Evolutionary conservation across 345 rosid species (phyloP).

Genomic region (Eucalyptus regnans): DNA sequence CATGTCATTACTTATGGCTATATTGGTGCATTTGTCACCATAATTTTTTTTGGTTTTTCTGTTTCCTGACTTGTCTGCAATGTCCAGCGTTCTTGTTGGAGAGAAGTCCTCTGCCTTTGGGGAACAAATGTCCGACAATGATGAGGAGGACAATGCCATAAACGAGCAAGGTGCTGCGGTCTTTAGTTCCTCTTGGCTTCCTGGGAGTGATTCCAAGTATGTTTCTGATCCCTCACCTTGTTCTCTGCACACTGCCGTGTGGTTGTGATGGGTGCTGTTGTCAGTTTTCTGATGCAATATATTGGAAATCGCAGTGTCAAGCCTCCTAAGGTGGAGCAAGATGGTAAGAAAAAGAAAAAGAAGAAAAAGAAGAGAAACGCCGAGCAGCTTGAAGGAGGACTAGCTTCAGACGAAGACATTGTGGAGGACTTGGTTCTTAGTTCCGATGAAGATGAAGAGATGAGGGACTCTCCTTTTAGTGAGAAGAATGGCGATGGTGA

Average conservation of each 20-base stretch:
- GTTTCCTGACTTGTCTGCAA: background rate
- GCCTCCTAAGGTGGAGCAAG: conserved; percentile 26
- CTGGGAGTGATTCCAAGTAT: conserved; percentile 53
- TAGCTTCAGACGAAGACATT: conserved; percentile 57
- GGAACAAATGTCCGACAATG: conserved; percentile 28
- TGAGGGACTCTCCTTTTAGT: conserved; percentile 9
- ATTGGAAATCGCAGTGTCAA: conserved; percentile 21
- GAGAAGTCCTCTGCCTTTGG: conserved; percentile 55
- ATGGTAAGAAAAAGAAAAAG: conserved; percentile 23
- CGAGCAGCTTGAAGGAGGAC: conserved; percentile 12
- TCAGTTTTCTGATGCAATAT: background rate
- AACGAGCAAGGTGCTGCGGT: conserved; percentile 40
- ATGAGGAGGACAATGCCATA: conserved; percentile 40
- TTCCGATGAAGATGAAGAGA: conserved; percentile 64
- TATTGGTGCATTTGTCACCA: background rate
- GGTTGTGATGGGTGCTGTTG: background rate
- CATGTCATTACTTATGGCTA: background rate
- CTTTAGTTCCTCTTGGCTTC: conserved; percentile 87
- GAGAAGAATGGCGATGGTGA: conserved; percentile 2
- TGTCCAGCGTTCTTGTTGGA: conserved; percentile 75
- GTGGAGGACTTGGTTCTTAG: conserved; percentile 85
- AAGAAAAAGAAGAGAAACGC: conserved; percentile 23
- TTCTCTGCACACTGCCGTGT: background rate
- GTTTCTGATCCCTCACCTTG: background rate
- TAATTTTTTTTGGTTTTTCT: background rate